Percentiles rank a stretch among this genome's conserved stretches.
These are phyloP conservation scores for Neocucurbitaria cava DNA, from an alignment of 2,329 filamentous ascomycete species.

Conservation along the genomic window DNA sequence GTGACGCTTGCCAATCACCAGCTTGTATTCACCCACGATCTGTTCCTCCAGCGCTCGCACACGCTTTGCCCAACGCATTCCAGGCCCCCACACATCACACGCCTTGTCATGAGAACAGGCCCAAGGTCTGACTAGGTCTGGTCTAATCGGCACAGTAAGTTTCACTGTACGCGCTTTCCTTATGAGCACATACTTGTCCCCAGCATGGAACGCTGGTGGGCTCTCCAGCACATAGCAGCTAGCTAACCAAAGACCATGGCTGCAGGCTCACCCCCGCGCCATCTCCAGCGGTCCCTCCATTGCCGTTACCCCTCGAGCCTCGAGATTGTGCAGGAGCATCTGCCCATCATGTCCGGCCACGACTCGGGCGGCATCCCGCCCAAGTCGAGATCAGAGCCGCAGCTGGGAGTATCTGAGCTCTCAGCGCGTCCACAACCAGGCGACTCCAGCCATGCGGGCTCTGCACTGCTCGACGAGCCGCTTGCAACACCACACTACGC, in stretches of 20 bases:
- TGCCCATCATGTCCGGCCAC: conserved; percentile 37
- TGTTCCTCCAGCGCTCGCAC: conserved; percentile 5
- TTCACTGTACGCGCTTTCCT: conserved; percentile 29
- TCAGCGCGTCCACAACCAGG: conserved; percentile 31
- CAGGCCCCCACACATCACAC: conserved; percentile 17
- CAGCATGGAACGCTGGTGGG: conserved; percentile 11
- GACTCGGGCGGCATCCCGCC: conserved; percentile 17
- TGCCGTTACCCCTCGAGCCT: conserved; percentile 40
- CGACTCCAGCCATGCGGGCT: conserved; percentile 34
- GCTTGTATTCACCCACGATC: conserved; percentile 37
- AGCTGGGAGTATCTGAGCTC: conserved; percentile 35
- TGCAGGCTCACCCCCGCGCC: conserved; percentile 37
- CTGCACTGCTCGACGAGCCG: conserved; percentile 49
- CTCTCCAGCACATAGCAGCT: conserved; percentile 24
- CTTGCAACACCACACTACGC: conserved; percentile 55
- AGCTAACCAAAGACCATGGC: conserved; percentile 39
- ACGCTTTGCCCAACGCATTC: conserved; percentile 3
- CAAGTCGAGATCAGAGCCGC: conserved; percentile 41
- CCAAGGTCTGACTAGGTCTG: conserved; percentile 18
- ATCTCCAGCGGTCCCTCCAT: conserved; percentile 29
- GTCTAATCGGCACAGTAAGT: conserved; percentile 13
- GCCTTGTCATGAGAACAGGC: conserved; percentile 38
- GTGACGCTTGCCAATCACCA: conserved; percentile 39
- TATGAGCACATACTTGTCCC: conserved; percentile 3
- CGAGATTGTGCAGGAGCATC: conserved; percentile 39